Evolutionary conservation across 257 asterid species (phyloP), one percentile per base, ranked within the genome.

Genomic region (Cinchona pubescens): DNA sequence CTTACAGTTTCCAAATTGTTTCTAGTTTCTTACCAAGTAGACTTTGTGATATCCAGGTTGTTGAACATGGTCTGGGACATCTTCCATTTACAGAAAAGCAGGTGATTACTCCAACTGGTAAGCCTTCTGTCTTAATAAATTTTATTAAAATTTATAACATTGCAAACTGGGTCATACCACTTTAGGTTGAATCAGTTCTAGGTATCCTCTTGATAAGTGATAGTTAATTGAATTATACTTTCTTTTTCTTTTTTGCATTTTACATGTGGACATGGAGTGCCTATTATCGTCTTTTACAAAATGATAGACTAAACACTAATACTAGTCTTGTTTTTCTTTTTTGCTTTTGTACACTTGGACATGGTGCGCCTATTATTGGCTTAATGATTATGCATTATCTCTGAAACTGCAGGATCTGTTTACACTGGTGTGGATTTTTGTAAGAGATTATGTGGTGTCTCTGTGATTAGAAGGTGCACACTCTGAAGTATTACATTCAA

Each of bases 11-110:
- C 35, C 11, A 42, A 43, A 5, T 69, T 45, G 45, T n/a, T 81
- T 74, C 74, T 53, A 60, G 75, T 76, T 78, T 76, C 78, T 80
- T 67, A 79, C 75, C 27, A 43, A 56, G 45, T 70, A 32, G 9
- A 71, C 62, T 53, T 79, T 77, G 71, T 53, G 67, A 66, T 75
- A 19, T 65, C 63, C 84, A 95, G 99, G 99, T 95, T 78, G 99
- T 95, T 74, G 99, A 95, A 85, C 99, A 95, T 84, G 99, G 99
- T 74, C 87, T 95, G 74, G 99, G 99, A 67, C 99, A 95, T 89
- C 92, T 95, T 37, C 99, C 99, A 37, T 95, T 95, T 81, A 95
- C 96, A 32, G 99, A 95, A 86, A 95, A 86, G 90, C 99, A 89
- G 87, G 98, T 95, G 88, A 82, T 79, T 75, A 93, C 99, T 67